These are phyloP conservation scores for Phalaenopsis equestris DNA, from an alignment of 106 monocot species.

Conservation along the genomic window DNA sequence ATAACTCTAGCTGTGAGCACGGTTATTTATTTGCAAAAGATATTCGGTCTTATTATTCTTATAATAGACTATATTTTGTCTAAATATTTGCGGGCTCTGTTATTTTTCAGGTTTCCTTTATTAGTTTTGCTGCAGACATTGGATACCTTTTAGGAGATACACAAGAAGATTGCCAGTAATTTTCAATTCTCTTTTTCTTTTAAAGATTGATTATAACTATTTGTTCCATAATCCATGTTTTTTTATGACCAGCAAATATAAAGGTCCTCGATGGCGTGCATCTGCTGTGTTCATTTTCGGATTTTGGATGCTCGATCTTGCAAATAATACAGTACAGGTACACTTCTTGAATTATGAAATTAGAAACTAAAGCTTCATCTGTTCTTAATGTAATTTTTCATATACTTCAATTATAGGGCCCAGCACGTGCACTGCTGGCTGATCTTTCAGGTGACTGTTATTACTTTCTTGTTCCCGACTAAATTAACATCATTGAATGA, in stretches of 20 bases:
- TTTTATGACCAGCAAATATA: constrained; percentile 50
- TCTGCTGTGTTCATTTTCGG: constrained; percentile 76
- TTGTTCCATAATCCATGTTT: neutral
- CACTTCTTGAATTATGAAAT: constrained; percentile 5
- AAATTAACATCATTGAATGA: neutral
- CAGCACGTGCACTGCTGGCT: constrained; percentile 94
- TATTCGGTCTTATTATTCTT: constrained; percentile 8
- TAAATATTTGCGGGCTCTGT: neutral
- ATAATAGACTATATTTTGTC: constrained; percentile 7
- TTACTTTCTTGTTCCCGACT: neutral
- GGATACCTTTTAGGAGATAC: constrained; percentile 90
- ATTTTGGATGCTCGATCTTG: constrained; percentile 99
- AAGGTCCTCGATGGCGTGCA: constrained; percentile 78
- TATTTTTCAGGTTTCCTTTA: constrained; percentile 64
- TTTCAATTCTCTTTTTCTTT: constrained; percentile 4
- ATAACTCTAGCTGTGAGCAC: constrained; percentile 84
- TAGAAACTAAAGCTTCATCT: neutral
- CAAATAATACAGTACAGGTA: constrained; percentile 97
- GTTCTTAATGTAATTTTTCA: neutral
- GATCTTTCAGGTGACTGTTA: constrained; percentile 78
- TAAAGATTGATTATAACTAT: neutral
- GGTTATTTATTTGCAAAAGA: neutral
- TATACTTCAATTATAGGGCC: constrained; percentile 50
- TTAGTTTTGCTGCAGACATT: constrained; percentile 94
- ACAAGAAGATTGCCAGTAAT: constrained; percentile 75